Conservation (phyloP, 176 grass and related monocot genomes). For the Rhipidocladum racemiflorum region DNA sequence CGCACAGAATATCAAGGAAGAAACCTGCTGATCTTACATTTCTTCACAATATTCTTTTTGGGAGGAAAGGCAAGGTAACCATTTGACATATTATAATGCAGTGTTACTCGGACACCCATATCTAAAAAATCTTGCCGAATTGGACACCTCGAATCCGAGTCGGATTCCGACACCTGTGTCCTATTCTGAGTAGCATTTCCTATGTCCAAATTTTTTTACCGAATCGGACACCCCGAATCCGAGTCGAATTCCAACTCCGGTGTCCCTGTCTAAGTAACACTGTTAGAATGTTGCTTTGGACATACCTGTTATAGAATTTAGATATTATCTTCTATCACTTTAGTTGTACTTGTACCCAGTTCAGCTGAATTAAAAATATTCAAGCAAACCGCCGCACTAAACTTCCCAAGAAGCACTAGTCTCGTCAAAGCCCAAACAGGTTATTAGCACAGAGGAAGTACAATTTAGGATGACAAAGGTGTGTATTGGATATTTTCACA, state of each 20-base stretch:
- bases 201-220: too few relatives aligned
- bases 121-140: too few relatives aligned
- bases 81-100: constrained; percentile 17
- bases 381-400: neutral
- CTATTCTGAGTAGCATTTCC: too few relatives aligned
- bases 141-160: too few relatives aligned
- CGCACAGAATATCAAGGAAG: constrained; percentile 72
- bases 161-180: too few relatives aligned
- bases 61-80: constrained; percentile 94
- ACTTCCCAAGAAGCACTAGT: constrained; percentile 12
- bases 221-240: too few relatives aligned
- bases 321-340: neutral
- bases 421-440: neutral
- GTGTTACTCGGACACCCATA: too few relatives aligned
- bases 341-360: constrained; percentile 9
- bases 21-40: constrained; percentile 86
- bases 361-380: constrained; percentile 18
- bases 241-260: too few relatives aligned
- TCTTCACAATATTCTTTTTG: constrained; percentile 91
- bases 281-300: neutral
- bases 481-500: neutral
- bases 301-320: neutral
- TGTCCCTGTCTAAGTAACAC: too few relatives aligned
- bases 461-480: constrained; percentile 10
- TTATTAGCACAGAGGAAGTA: neutral